These are phyloP conservation scores for Begonia fuchsioides DNA, from an alignment of 306 rosid genomes.

Conservation along the genomic window DNA sequence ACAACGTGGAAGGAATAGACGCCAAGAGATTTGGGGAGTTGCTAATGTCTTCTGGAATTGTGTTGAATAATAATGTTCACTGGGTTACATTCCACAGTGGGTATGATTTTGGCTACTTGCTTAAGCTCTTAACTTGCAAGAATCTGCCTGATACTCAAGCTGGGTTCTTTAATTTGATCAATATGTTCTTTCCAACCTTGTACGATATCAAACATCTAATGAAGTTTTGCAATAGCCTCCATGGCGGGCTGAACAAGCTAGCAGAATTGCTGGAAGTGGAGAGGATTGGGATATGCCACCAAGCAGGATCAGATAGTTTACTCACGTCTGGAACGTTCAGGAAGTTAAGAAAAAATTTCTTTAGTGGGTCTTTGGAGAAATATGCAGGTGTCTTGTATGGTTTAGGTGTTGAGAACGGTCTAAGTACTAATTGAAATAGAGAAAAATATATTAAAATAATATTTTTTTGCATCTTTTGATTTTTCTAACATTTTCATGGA, in stretches of 20 bases:
- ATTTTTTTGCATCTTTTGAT: too few species aligned
- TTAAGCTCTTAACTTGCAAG: constrained; percentile 32
- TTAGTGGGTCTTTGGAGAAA: constrained; percentile 10
- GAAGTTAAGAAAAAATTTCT: constrained; percentile 13
- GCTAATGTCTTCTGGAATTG: constrained; percentile 5
- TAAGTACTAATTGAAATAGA: neutral
- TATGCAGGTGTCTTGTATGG: constrained; percentile 22
- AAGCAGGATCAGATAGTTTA: constrained; percentile 15
- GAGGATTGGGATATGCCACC: constrained; percentile 22
- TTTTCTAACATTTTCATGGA: too few species aligned
- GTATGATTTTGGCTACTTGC: constrained; percentile 17
- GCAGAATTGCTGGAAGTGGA: constrained; percentile 20
- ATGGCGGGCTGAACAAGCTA: constrained; percentile 30
- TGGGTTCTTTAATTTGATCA: too few species aligned
- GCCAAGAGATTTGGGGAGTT: constrained; percentile 21
- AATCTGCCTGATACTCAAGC: constrained; percentile 24
- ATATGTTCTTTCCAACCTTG: constrained; percentile 10
- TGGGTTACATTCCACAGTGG: constrained; percentile 29
- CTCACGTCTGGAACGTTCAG: constrained; percentile 24
- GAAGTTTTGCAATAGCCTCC: constrained; percentile 16
- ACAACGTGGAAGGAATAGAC: constrained; percentile 27
- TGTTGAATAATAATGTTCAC: constrained; percentile 15
- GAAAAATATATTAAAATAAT: too few species aligned
- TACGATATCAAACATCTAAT: constrained; percentile 33
- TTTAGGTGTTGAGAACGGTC: constrained; percentile 10